These are phyloP conservation scores for Candida tibetensis DNA, from an alignment of 805 yeast species.

Conservation along the genomic window DNA sequence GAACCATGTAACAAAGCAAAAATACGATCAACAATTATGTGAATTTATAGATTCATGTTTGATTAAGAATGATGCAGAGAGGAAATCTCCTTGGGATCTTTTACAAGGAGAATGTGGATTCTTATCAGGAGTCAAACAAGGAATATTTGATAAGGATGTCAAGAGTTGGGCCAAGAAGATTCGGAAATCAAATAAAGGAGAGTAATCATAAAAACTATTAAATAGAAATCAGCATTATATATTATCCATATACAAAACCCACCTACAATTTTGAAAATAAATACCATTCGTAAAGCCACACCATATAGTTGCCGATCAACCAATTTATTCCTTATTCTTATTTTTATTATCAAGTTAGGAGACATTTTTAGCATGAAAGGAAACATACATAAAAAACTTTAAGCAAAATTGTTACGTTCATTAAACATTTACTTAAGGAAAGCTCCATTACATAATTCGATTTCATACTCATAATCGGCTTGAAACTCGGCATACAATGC, in stretches of 20 bases:
- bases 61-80: conserved; percentile 59
- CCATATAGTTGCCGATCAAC: no score
- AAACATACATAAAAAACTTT: no score
- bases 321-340: no score
- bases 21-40: conserved; percentile 50
- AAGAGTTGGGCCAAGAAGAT: conserved; percentile 41
- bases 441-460: conserved; percentile 18
- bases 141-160: conserved; percentile 35
- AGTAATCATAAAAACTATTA: background rate
- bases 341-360: no score
- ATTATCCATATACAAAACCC: no score
- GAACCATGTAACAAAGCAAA: conserved; percentile 23
- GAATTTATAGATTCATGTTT: conserved; percentile 73
- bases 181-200: conserved; percentile 31
- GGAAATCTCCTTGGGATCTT: conserved; percentile 75
- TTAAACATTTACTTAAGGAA: conserved; percentile 19
- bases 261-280: no score
- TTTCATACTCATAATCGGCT: conserved; percentile 55
- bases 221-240: no score
- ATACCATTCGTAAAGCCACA: no score
- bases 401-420: no score
- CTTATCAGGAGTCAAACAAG: conserved; percentile 28
- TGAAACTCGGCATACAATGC: conserved; percentile 71
- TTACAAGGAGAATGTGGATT: conserved; percentile 35
- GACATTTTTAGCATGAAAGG: no score